Percentiles rank a stretch among this genome's conserved stretches.
phyloP scores from a whole-genome alignment of 768 basidiomycete genomes.

The Boletus tomentosulus region DNA sequence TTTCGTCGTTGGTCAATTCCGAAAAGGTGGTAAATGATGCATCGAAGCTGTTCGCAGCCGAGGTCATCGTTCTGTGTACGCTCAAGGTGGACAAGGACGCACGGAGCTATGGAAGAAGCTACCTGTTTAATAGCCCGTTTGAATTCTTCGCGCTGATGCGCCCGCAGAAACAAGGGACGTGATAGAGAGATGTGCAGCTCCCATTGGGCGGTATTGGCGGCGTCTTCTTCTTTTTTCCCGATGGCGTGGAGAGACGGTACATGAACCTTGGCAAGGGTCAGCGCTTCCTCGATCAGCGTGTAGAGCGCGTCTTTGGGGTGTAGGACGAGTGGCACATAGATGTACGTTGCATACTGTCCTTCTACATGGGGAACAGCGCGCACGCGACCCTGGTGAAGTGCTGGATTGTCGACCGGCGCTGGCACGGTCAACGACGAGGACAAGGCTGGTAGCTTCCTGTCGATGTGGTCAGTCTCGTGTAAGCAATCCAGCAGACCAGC shows the following conservation, averaged over 20 bases:
- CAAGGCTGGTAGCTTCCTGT: conserved; percentile 62
- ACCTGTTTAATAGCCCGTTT: conserved; percentile 54
- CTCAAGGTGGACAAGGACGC: conserved; percentile 19
- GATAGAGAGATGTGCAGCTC: conserved; percentile 86
- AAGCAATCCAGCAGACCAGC: neutral
- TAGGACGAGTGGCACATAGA: conserved; percentile 64
- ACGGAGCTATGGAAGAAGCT: conserved; percentile 47
- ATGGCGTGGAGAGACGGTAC: conserved; percentile 49
- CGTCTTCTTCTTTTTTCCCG: conserved; percentile 20
- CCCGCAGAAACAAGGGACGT: conserved; percentile 72
- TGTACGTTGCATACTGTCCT: conserved; percentile 79
- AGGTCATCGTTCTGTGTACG: conserved; percentile 4
- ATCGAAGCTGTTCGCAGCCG: conserved; percentile 48
- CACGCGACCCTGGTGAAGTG: conserved; percentile 78
- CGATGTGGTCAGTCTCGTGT: neutral
- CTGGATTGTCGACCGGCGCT: conserved; percentile 65
- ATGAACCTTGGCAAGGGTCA: conserved; percentile 39
- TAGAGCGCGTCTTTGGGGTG: conserved; percentile 41
- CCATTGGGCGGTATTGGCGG: neutral
- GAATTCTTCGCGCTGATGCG: conserved; percentile 75
- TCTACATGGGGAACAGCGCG: conserved; percentile 77
- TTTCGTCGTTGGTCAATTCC: conserved; percentile 74
- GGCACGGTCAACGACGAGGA: conserved; percentile 44
- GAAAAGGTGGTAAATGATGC: conserved; percentile 71
- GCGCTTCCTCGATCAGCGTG: conserved; percentile 42